Evolutionary conservation across 2,329 filamentous ascomycete genomes (phyloP).

Genomic region (Pseudogymnoascus sp.): DNA sequence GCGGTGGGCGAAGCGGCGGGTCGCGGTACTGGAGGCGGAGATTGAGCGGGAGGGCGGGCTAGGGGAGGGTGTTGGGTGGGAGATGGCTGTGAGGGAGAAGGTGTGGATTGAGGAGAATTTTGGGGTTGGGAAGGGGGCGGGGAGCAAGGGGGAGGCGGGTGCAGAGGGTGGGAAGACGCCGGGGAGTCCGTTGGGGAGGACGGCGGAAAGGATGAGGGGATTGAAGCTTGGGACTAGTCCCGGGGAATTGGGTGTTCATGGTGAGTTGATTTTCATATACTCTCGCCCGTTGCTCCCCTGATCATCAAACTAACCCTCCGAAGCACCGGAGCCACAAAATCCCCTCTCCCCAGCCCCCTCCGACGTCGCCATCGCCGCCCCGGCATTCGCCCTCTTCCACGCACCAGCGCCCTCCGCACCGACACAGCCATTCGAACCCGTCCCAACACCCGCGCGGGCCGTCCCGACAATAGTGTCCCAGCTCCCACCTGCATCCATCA

Average conservation of each 20-base stretch:
- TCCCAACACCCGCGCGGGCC: background rate
- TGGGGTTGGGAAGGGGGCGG: constrained; percentile 24
- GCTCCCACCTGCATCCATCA: constrained; percentile 20
- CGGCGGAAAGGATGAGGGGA: constrained; percentile 66
- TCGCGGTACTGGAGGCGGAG: constrained; percentile 67
- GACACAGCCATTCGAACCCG: background rate
- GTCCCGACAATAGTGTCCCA: constrained; percentile 15
- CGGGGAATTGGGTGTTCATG: constrained; percentile 48
- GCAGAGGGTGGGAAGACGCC: constrained; percentile 44
- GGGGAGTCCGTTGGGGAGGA: constrained; percentile 57
- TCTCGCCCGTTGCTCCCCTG: constrained; percentile 45
- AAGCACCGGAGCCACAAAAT: background rate
- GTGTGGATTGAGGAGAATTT: constrained; percentile 82
- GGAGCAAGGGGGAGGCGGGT: constrained; percentile 18
- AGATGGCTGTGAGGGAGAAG: constrained; percentile 76
- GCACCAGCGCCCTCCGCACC: background rate
- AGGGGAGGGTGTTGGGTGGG: constrained; percentile 70
- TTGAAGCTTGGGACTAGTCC: constrained; percentile 69
- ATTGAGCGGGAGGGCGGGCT: constrained; percentile 70
- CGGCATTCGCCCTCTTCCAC: constrained; percentile 19
- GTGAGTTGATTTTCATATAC: constrained; percentile 43
- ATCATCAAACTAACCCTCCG: constrained; percentile 34
- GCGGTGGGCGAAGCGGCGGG: constrained; percentile 77
- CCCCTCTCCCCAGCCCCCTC: constrained; percentile 12
- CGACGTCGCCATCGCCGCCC: constrained; percentile 16